Evolutionary conservation across 139 green algal genomes (phyloP).

Genomic region (Coelastrella sp.): DNA sequence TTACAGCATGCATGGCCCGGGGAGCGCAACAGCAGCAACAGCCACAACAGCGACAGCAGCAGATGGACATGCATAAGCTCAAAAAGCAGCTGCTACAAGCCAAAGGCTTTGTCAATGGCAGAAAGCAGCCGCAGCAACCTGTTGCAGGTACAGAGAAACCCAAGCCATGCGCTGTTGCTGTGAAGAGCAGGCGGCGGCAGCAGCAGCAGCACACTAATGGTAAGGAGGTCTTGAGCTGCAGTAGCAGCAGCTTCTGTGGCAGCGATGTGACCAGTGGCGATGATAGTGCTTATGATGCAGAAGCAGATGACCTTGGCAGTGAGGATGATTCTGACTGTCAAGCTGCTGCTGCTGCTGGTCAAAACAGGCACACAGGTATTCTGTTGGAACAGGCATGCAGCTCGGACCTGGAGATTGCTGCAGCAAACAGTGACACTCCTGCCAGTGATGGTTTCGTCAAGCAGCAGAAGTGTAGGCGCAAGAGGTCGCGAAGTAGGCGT

Average conservation of each 20-base stretch:
- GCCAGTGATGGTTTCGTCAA: background rate
- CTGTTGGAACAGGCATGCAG: background rate
- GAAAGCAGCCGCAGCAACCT: background rate
- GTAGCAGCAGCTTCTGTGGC: slow-evolving; percentile 18
- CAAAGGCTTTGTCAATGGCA: background rate
- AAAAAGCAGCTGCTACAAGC: background rate
- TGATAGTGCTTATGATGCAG: background rate
- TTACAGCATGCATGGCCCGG: too few species aligned
- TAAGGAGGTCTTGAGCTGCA: background rate
- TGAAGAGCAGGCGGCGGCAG: background rate
- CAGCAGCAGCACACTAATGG: background rate
- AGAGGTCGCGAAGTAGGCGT: too few species aligned
- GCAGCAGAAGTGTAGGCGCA: background rate
- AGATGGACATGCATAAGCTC: background rate
- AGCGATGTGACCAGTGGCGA: slow-evolving; percentile 22
- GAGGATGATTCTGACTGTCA: background rate
- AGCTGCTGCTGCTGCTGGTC: slow-evolving; percentile 14
- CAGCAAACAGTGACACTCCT: background rate
- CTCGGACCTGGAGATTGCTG: slow-evolving; percentile 9
- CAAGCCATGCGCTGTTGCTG: background rate
- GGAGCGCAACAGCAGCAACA: background rate
- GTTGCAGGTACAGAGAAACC: background rate
- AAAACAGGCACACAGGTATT: too few species aligned
- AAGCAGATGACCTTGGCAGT: background rate
- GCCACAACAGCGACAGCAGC: background rate